Conservation (phyloP, 495 filamentous ascomycete species). For the Xylaria curta region DNA sequence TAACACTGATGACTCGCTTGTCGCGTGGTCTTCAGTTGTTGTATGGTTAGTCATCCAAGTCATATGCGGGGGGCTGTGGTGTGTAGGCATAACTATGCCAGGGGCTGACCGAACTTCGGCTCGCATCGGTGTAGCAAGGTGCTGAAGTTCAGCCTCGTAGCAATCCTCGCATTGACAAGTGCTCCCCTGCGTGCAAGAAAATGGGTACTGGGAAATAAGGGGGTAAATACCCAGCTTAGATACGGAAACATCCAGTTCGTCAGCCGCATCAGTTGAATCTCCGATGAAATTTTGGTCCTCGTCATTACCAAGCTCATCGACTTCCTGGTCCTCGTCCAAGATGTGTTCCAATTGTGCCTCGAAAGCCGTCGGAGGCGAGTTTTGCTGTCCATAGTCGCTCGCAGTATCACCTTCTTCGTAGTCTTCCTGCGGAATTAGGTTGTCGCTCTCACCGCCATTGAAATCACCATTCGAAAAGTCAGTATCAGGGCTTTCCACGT, state of each 20-base stretch:
- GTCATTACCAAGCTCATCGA: slow-evolving; percentile 21
- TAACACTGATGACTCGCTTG: slow-evolving; percentile 7
- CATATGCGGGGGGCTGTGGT: neutral
- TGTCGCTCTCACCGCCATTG: slow-evolving; percentile 61
- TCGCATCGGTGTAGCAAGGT: slow-evolving; percentile 7
- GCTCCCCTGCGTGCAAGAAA: slow-evolving; percentile 13
- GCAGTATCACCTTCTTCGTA: slow-evolving; percentile 10
- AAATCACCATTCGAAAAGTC: slow-evolving; percentile 25
- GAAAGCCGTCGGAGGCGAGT: neutral
- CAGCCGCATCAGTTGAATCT: slow-evolving; percentile 40
- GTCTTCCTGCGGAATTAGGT: slow-evolving; percentile 36
- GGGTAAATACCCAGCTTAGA: slow-evolving; percentile 36
- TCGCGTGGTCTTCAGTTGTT: slow-evolving; percentile 17
- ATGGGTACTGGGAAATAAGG: slow-evolving; percentile 15
- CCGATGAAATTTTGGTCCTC: slow-evolving; percentile 35
- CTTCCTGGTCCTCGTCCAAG: neutral
- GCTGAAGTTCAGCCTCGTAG: slow-evolving; percentile 31
- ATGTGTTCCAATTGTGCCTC: slow-evolving; percentile 4
- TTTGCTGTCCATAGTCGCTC: neutral
- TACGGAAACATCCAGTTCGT: slow-evolving; percentile 40
- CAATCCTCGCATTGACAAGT: slow-evolving; percentile 36
- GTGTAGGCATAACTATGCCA: slow-evolving; percentile 10
- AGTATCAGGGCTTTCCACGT: slow-evolving; percentile 21
- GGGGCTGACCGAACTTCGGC: slow-evolving; percentile 19
- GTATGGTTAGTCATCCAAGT: slow-evolving; percentile 17